Base-by-base conservation (phyloP, 2,329 filamentous ascomycete genomes). In the Fusarium tanahbumbuense region DNA sequence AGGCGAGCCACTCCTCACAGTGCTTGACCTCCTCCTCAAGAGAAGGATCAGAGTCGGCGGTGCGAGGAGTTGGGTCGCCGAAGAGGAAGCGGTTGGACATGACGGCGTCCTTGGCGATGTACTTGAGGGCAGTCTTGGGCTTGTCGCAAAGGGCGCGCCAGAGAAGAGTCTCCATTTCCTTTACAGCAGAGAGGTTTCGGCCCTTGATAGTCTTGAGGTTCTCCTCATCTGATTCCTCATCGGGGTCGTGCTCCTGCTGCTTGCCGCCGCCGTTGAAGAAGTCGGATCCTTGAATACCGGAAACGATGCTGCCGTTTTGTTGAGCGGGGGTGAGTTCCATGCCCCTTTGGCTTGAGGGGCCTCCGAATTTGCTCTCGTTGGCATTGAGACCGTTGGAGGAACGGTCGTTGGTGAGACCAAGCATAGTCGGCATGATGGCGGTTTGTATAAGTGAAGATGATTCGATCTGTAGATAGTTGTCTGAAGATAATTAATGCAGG, bases 81-180 rank as follows among this genome's bases (percentile, higher is more conserved):
- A 76, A 76, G 42, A 76, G 69, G 61, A 73, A 75, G 46, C 67
- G 71, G 74, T 76, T 76, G 8, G 73, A 76, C 50, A 76, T 68
- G 64, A 76, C 61, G 53, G 72, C 73, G 48, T 76, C 74, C 42
- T 76, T 76, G 47, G 59, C 74, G 27, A 76, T 70, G 62, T 76
- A 76, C 55, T 73, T 75, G 49, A 74, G 69, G 46, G 74, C 74
- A 22, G 55, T 64, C 62, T 75, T 76, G 56, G 74, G 74, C 65
- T 76, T 76, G 62, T 76, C 74, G 67, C 73, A 76, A 22, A 76
- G 74, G 30, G 74, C 74, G 46, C 74, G 74, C 74, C 74, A 76
- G 56, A 76, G 68, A 20, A 76, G 71, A 27, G 74, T 76, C 60
- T 76, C 74, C 74, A 76, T 76, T 64, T 76, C 74, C 53, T 75